These are phyloP conservation scores for Ammopiptanthus mongolicus DNA, from an alignment of 306 rosid species.

Conservation along the genomic window DNA sequence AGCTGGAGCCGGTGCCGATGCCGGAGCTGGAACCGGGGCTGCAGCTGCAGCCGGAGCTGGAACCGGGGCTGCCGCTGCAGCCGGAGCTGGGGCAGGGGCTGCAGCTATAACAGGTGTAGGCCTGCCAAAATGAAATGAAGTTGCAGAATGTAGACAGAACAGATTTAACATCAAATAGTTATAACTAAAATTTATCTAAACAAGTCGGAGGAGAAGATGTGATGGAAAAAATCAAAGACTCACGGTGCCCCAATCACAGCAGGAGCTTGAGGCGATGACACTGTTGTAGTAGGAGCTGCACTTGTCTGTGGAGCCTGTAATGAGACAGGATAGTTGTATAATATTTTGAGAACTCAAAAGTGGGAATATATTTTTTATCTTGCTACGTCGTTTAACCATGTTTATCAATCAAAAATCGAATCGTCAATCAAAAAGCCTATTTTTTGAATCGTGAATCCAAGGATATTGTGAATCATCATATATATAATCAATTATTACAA, in stretches of 20 bases:
- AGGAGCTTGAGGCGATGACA: conserved; percentile 34
- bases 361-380: neutral
- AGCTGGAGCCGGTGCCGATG: neutral
- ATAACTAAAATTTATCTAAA: neutral
- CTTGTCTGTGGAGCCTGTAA: conserved; percentile 37
- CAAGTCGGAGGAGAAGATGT: neutral
- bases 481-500: too few relatives aligned
- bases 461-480: too few relatives aligned
- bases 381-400: neutral
- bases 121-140: conserved; percentile 31
- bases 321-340: neutral
- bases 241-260: conserved; percentile 31
- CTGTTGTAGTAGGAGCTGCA: conserved; percentile 35
- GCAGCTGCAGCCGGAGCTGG: neutral
- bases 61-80: neutral
- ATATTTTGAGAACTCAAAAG: neutral
- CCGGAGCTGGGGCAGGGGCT: neutral
- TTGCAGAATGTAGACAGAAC: neutral
- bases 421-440: too few relatives aligned
- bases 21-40: neutral
- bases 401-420: too few relatives aligned
- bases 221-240: conserved; percentile 16
- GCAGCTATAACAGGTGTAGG: conserved; percentile 28
- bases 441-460: too few relatives aligned
- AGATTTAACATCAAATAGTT: neutral